Base-by-base conservation (phyloP, 345 rosid genomes). In the Hibiscus mutabilis region DNA sequence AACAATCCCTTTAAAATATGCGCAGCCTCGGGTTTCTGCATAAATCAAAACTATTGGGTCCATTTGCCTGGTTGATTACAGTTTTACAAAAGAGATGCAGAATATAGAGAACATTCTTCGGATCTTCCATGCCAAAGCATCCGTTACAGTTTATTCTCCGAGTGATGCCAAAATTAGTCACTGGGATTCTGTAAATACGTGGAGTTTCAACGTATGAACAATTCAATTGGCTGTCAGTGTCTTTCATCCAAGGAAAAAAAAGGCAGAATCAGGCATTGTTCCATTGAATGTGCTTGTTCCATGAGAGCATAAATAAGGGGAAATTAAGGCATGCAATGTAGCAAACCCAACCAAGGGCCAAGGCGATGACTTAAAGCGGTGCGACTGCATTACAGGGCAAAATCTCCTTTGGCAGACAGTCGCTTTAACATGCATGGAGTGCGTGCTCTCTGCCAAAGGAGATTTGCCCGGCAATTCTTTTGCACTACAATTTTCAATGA, bases 311-410 rank as follows among this genome's bases (percentile, higher is more conserved):
- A 49, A 49, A 44, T 44, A 44, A 16, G 19, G 55, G 55, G 0
- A n/a, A 49, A 15, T 49, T 1, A 2, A 11, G 10, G 8, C 40
- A 35, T 33, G 40, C 40, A 35, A 10, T 37, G 42, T 37, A 37
- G 42, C 42, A 37, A 37, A 37, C 42, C 11, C 11, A 49, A 4
- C n/a, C 29, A 5, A 35, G 37, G 37, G 6, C 4, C 51, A 46
- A 2, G 64, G 86, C n/a, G 73, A 53, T 49, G 55, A 16, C 0
- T 49, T 16, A 25, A 37, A 1, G n/a, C n/a, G 14, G 72, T 79
- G 87, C 83, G 71, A 75, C 55, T 49, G 55, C 63, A 68, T 81
- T 77, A 75, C 83, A 46, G 82, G 87, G 79, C 77, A 71, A 75
- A 0, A 27, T 52, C 83, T 84, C 80, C 77, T 2, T 49, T 15